phyloP scores from a whole-genome alignment of 768 basidiomycete genomes.

The Xerocomus spinulosus region DNA sequence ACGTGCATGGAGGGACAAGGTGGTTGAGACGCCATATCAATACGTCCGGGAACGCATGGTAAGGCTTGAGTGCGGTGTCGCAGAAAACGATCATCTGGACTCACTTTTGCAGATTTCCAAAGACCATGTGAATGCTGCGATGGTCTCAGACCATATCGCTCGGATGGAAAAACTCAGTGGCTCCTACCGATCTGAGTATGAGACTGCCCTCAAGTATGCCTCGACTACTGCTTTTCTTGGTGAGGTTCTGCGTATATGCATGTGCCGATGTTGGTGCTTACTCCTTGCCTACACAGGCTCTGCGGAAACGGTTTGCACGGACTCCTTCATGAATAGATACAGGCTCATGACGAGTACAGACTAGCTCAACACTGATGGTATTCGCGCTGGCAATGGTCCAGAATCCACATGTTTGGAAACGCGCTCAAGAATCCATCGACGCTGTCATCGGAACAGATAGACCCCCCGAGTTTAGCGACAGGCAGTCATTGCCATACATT shows the following conservation, averaged over 20 bases:
- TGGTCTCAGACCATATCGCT: conserved; percentile 15
- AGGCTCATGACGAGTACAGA: not conserved
- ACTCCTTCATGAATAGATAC: not conserved
- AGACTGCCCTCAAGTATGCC: conserved; percentile 5
- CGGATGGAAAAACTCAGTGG: conserved; percentile 13
- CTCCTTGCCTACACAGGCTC: not conserved
- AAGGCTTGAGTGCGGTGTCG: not conserved
- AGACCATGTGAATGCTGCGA: not conserved
- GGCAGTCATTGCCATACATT: not conserved
- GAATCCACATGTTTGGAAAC: not conserved
- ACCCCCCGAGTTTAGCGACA: not conserved
- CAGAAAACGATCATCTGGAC: not conserved
- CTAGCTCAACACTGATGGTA: not conserved
- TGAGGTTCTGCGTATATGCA: not conserved
- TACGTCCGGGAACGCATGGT: conserved; percentile 29
- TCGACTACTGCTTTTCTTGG: conserved; percentile 10
- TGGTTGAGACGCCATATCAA: conserved; percentile 22
- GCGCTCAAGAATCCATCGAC: not conserved
- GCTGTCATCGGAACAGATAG: not conserved
- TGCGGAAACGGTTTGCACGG: not conserved
- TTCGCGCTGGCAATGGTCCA: not conserved
- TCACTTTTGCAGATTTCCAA: not conserved
- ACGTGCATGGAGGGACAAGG: not conserved
- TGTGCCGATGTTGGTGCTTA: not conserved
- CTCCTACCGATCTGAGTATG: not conserved